These are phyloP conservation scores for Colletotrichum sublineola DNA, from an alignment of 2,329 filamentous ascomycete species.

Conservation along the genomic window DNA sequence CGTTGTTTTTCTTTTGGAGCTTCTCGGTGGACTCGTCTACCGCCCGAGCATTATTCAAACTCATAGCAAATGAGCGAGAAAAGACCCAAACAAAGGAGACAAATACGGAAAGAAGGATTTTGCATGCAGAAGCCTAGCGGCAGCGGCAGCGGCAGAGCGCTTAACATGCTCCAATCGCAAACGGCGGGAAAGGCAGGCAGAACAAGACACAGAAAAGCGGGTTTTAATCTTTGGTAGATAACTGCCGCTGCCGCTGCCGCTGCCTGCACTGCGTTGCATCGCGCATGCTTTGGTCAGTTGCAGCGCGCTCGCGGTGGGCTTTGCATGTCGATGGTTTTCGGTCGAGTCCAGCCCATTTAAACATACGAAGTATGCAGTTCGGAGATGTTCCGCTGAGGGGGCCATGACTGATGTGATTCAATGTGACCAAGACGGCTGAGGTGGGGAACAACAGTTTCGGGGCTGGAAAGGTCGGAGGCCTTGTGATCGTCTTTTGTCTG, in stretches of 20 bases:
- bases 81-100: neutral
- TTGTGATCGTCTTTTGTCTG: neutral
- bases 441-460: conserved; percentile 13
- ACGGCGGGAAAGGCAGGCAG: neutral
- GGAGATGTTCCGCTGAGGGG: conserved; percentile 17
- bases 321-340: neutral
- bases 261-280: neutral
- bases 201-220: neutral
- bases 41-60: neutral
- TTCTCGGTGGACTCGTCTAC: conserved; percentile 19
- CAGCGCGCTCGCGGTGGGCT: neutral
- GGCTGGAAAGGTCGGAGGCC: neutral
- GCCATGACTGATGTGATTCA: conserved; percentile 8
- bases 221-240: neutral
- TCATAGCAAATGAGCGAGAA: conserved; percentile 17
- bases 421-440: conserved; percentile 17
- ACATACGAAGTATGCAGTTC: neutral
- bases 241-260: neutral
- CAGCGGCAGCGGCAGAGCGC: conserved; percentile 26
- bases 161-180: conserved; percentile 8
- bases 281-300: neutral
- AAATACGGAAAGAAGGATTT: neutral
- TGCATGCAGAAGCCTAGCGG: conserved; percentile 20
- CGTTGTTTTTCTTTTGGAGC: neutral
- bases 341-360: neutral